Base-by-base conservation (phyloP, 768 basidiomycete genomes). In the Rossbeevera mucosa region DNA sequence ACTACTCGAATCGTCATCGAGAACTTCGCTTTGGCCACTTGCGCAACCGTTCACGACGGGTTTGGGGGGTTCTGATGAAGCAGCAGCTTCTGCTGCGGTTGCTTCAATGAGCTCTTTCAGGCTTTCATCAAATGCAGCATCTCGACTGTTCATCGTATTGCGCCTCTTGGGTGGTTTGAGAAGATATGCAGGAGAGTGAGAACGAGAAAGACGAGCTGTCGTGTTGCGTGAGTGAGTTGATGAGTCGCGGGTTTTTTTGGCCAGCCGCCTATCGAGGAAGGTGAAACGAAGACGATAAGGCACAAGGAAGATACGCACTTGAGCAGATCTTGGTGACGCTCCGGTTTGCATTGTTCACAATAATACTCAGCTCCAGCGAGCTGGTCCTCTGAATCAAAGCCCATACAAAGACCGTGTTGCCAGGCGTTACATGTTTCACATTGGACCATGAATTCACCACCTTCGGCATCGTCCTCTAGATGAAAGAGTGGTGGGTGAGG, bases 381-480 rank as follows among this genome's bases (percentile, higher is more conserved):
- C 61, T 82, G 78, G 61, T 83, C 83, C 64, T 88, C 85, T 29
- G 81, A 80, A 59, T 89, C 84, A 68, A 89, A 90, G 38, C 94
- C 95, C 83, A 99, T 92, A 73, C 96, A 99, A 9, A 85, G 78
- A 3, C 94, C 94, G 67, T 99, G 95, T 72, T 99, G 95, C 95
- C 95, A 99, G 50, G 91, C 91, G 64, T 94, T 90, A 76, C 95
- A 99, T 41, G 78, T 85, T 72, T 98, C 95, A 72, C 95, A 99
- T 69, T 93, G 89, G 47, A 97, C 92, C 91, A 97, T 96, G 74
- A 95, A 91, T 68, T 92, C 94, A 44, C 92, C 91, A 47, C 89
- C 91, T 66, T 87, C 85, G 48, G 82, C 80, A 64, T 87, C 85
- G 61, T 85, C 84, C 68, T 88, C 86, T 76, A 18, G 71, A 72